Conservation (phyloP, 148 eudicot genomes). For the Cornus controversa region DNA sequence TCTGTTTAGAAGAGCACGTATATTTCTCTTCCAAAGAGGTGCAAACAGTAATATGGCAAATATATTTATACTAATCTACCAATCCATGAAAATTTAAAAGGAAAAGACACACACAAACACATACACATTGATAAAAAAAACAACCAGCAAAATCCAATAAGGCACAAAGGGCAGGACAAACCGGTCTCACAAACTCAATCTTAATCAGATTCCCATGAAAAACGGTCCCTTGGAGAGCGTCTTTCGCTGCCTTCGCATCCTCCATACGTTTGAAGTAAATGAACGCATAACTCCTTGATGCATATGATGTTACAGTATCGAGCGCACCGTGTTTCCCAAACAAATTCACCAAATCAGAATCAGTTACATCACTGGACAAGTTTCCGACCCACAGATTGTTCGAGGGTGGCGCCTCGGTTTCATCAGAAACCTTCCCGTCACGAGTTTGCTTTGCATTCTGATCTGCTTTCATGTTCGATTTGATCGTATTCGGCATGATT, state of each 20-base stretch:
- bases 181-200: constrained; percentile 92
- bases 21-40: background rate
- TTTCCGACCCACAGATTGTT: constrained; percentile 88
- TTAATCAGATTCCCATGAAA: constrained; percentile 51
- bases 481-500: background rate
- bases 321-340: constrained; percentile 61
- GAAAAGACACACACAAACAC: background rate
- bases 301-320: constrained; percentile 52
- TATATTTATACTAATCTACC: background rate
- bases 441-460: background rate
- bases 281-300: constrained; percentile 69
- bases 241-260: constrained; percentile 54
- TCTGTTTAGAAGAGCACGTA: too few species aligned
- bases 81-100: background rate
- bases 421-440: constrained; percentile 11
- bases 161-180: constrained; percentile 41
- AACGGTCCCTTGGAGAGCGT: constrained; percentile 50
- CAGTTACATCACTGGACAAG: constrained; percentile 49
- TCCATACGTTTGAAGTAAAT: constrained; percentile 50
- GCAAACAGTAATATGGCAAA: background rate
- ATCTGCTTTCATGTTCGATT: background rate
- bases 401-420: constrained; percentile 30
- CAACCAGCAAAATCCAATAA: constrained; percentile 6
- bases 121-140: background rate
- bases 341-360: constrained; percentile 49